These are phyloP conservation scores for Nakazawaea ernobii DNA, from an alignment of 805 yeast species.

Conservation along the genomic window DNA sequence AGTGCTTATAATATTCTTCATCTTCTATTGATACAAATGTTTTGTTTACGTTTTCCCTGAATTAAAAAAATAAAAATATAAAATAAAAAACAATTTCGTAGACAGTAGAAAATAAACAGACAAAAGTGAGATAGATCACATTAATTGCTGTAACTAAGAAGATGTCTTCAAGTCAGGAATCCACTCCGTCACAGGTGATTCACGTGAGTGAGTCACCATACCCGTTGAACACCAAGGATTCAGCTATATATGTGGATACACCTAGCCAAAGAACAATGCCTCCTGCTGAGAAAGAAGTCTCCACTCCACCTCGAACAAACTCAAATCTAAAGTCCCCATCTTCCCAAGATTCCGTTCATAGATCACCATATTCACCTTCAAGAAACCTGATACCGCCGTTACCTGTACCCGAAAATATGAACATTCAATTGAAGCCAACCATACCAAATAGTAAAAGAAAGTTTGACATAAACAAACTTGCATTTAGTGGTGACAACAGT, in stretches of 20 bases:
- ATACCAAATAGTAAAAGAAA: conserved; percentile 10
- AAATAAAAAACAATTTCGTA: too few species aligned
- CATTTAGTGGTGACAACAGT: conserved; percentile 1
- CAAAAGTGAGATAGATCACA: background rate
- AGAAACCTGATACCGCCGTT: conserved; percentile 9
- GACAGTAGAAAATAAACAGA: too few species aligned
- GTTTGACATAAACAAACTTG: conserved; percentile 10
- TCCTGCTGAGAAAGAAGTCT: background rate
- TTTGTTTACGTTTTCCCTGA: background rate
- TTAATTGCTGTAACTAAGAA: background rate
- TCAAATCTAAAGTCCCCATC: background rate
- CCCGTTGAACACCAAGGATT: background rate
- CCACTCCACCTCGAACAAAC: background rate
- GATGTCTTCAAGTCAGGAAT: background rate
- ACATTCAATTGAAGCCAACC: conserved; percentile 9
- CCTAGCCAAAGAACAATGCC: background rate
- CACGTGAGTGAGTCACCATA: conserved; percentile 2
- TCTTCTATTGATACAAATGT: too few species aligned
- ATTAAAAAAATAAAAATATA: too few species aligned
- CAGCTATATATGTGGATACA: conserved; percentile 2
- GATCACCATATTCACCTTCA: conserved; percentile 10
- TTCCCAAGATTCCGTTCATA: background rate
- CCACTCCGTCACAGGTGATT: background rate
- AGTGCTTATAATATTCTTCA: too few species aligned
- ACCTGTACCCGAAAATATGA: conserved; percentile 11